These are phyloP conservation scores for Panicum virgatum DNA, from an alignment of 202 grass and related monocot species.

Conservation along the genomic window DNA sequence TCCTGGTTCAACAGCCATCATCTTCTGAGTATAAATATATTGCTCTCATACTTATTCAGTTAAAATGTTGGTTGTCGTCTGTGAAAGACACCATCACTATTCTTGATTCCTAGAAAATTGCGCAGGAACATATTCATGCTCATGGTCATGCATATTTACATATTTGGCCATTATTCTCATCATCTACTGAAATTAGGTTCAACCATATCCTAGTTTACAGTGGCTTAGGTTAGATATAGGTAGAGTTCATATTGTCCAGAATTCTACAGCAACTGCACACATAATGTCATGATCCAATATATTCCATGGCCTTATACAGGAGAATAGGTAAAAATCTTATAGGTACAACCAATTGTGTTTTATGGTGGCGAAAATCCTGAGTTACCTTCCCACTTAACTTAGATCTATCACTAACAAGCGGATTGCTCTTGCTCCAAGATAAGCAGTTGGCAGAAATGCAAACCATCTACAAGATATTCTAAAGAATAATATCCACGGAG, in stretches of 20 bases:
- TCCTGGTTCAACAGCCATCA: slow-evolving; percentile 15
- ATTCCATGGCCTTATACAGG: background rate
- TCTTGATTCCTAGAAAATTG: slow-evolving; percentile 9
- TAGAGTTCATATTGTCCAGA: background rate
- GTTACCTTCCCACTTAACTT: background rate
- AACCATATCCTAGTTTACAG: slow-evolving; percentile 2
- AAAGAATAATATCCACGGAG: background rate
- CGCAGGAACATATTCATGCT: slow-evolving; percentile 6
- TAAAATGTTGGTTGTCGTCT: slow-evolving; percentile 18
- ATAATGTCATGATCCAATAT: background rate
- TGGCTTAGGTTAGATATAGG: slow-evolving; percentile 29
- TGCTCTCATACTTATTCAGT: background rate
- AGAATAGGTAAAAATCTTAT: slow-evolving; percentile 7
- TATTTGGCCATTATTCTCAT: slow-evolving; percentile 9
- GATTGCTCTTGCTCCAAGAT: too few relatives aligned
- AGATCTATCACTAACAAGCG: slow-evolving; percentile 1
- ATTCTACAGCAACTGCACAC: slow-evolving; percentile 1
- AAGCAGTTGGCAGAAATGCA: background rate
- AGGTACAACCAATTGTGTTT: slow-evolving; percentile 4
- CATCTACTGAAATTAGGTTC: slow-evolving; percentile 15
- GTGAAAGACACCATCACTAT: slow-evolving; percentile 3
- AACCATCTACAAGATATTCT: slow-evolving; percentile 21
- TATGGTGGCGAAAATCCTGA: slow-evolving; percentile 16
- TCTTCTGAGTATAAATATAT: background rate
- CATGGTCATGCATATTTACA: slow-evolving; percentile 20